Evolutionary conservation across 805 yeast species (phyloP).

Genomic region (Monosporozyma solicola): DNA sequence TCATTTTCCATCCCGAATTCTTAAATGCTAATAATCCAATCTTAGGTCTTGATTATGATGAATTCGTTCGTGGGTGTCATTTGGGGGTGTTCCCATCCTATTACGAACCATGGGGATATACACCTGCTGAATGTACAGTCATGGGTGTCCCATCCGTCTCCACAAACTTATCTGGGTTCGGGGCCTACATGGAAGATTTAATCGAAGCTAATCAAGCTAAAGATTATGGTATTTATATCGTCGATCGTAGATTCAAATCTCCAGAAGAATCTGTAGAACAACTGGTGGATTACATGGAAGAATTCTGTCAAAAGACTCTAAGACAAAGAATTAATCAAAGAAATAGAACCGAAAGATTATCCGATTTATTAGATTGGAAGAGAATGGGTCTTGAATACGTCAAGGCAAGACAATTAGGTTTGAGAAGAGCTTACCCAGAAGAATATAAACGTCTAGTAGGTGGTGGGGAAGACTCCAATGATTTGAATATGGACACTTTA

Average conservation of each 20-base stretch:
- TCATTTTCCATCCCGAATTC: slow-evolving; percentile 96
- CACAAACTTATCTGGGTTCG: slow-evolving; percentile 92
- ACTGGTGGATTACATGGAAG: slow-evolving; percentile 80
- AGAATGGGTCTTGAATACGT: slow-evolving; percentile 95
- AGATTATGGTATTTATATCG: slow-evolving; percentile 95
- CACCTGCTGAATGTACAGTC: slow-evolving; percentile 98
- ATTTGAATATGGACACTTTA: slow-evolving; percentile 23
- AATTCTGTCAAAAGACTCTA: slow-evolving; percentile 78
- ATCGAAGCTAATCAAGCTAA: slow-evolving; percentile 72
- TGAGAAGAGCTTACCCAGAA: slow-evolving; percentile 90
- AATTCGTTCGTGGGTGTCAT: slow-evolving; percentile 96
- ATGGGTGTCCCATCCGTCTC: slow-evolving; percentile 99
- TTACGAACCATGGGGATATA: slow-evolving; percentile 99
- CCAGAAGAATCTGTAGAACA: slow-evolving; percentile 93
- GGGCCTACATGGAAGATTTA: slow-evolving; percentile 96
- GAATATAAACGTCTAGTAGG: slow-evolving; percentile 41
- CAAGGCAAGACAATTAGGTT: slow-evolving; percentile 86
- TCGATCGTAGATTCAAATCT: slow-evolving; percentile 84
- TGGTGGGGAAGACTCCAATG: slow-evolving; percentile 24
- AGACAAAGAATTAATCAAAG: slow-evolving; percentile 97
- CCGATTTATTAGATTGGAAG: slow-evolving; percentile 93
- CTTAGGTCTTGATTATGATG: slow-evolving; percentile 88
- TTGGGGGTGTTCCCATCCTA: slow-evolving; percentile 97
- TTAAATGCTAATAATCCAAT: slow-evolving; percentile 92
- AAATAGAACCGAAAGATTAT: slow-evolving; percentile 89